Base-by-base conservation (phyloP, 495 filamentous ascomycete genomes). In the Penicillium robsamsonii region DNA sequence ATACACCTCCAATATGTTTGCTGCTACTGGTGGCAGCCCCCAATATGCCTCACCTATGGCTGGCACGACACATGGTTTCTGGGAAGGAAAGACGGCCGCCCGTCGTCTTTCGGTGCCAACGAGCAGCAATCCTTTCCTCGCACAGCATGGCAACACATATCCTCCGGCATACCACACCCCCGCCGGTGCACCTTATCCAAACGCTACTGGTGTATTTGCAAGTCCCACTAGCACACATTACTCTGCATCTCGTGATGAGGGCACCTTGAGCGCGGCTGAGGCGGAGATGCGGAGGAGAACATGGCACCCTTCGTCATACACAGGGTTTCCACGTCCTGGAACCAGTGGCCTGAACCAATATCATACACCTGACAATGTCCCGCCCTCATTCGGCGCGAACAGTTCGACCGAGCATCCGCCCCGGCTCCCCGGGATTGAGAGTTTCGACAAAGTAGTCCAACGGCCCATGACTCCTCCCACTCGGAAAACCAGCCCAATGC, bases 361-460 rank as follows among this genome's bases (percentile, higher is more conserved):
- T 61, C 84, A 84, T 68, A 87, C 81, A 0, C 78, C 83, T 4
- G 82, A 86, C 44, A 78, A 79, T 20, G 84, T 71, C 38, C 80
- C 70, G 50, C 75, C 82, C 4, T 72, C 78, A 15, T 78, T 75
- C 66, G 81, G 75, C 37, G 70, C 71, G 43, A 79, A 79, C 43
- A 76, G 74, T 43, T 53, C 67, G 15, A 51, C 67, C 3, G 81
- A 83, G 22, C 81, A 82, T 61, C 68, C 73, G 29, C 73, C 87
- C 18, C 84, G 90, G 27, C 74, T 96, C 24, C 92, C 92, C 0
- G 91, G 92, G 8, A 96, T 96, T 59, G 90, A 94, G 64, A 93
- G 89, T 35, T 96, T 96, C 58, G 91, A 92, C 65, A 84, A 87
- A 46, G 78, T 87, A 6, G 64, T 78, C 25, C 74, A 79, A 30